Evolutionary conservation across 768 basidiomycete species (phyloP).

Genomic region (Mycena vulgaris): DNA sequence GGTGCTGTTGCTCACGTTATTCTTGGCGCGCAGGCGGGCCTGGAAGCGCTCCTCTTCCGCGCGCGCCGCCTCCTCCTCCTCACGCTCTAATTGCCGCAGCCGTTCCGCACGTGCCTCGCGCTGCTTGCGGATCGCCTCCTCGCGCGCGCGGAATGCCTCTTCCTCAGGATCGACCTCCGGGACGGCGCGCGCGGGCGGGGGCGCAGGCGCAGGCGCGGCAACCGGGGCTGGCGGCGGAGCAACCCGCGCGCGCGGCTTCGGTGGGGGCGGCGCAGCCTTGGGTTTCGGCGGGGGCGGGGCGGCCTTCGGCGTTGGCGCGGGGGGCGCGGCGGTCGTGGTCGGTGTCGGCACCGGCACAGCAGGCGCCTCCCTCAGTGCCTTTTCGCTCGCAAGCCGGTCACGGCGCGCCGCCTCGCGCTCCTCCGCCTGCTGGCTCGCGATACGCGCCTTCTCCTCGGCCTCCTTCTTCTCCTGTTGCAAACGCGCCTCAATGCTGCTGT

Average conservation of each 20-base stretch:
- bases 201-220: slow-evolving; percentile 40
- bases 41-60: slow-evolving; percentile 57
- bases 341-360: slow-evolving; percentile 53
- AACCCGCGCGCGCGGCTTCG: slow-evolving; percentile 54
- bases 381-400: slow-evolving; percentile 84
- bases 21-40: slow-evolving; percentile 55
- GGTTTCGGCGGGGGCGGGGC: slow-evolving; percentile 57
- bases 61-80: slow-evolving; percentile 63
- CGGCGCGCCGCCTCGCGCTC: slow-evolving; percentile 81
- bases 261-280: slow-evolving; percentile 51
- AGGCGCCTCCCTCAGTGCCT: slow-evolving; percentile 68
- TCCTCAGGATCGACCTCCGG: slow-evolving; percentile 86
- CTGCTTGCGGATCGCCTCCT: slow-evolving; percentile 80
- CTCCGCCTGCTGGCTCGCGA: slow-evolving; percentile 86
- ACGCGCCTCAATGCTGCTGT: slow-evolving; percentile 88
- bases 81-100: slow-evolving; percentile 79
- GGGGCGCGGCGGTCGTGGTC: slow-evolving; percentile 58
- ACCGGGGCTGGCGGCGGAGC: slow-evolving; percentile 51
- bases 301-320: slow-evolving; percentile 51
- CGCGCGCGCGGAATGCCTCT: slow-evolving; percentile 73
- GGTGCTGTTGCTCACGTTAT: slow-evolving; percentile 37
- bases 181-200: slow-evolving; percentile 47
- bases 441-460: slow-evolving; percentile 86
- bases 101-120: slow-evolving; percentile 80
- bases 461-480: slow-evolving; percentile 90